Evolutionary conservation across 2,329 filamentous ascomycete species (phyloP), one percentile per base, ranked within the genome.

Genomic region (Aspergillus luchuensis): DNA sequence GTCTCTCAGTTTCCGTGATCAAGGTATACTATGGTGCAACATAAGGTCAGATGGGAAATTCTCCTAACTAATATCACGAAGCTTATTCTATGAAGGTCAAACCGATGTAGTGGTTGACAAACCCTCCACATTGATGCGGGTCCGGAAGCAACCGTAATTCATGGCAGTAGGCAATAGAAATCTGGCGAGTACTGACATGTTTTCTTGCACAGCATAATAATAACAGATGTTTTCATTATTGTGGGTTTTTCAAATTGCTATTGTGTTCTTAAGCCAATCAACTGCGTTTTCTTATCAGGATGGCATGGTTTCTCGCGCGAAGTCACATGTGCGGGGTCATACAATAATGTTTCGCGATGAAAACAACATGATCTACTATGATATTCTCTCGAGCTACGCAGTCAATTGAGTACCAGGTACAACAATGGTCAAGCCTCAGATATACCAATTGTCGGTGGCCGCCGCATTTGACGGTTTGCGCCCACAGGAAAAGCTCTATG

Each of bases 401-500:
- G 15, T 25, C 47, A 33, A 56, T 28, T 56, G 50, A 57, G 3
- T 13, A 13, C 5, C 8, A n/a, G 8, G 13, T 48, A 47, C 38
- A 17, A 36, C 15, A 19, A 64, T 60, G 60, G 17, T 23, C n/a
- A 36, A 28, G 6, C 60, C 63, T 11, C 57, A 66, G 33, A 57
- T 66, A 45, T 65, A 59, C 19, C 58, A 62, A 21, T 33, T 66
- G 15, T 58, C 63, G 7, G 63, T 65, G 5, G 62, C 33, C 17
- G 19, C 56, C n/a, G 55, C 54, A 10, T 69, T 69, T 45, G 50
- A 62, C 25, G 49, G 53, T 8, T 61, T 69, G 13, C 49, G 47
- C 10, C 8, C n/a, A n/a, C 51, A 58, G 2, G 56, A 69, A 48
- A 65, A 67, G 59, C 55, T 64, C 41, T 69, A 67, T 57, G 66